phyloP scores from a whole-genome alignment of 257 asterid genomes.

The Capsicum pubescens region DNA sequence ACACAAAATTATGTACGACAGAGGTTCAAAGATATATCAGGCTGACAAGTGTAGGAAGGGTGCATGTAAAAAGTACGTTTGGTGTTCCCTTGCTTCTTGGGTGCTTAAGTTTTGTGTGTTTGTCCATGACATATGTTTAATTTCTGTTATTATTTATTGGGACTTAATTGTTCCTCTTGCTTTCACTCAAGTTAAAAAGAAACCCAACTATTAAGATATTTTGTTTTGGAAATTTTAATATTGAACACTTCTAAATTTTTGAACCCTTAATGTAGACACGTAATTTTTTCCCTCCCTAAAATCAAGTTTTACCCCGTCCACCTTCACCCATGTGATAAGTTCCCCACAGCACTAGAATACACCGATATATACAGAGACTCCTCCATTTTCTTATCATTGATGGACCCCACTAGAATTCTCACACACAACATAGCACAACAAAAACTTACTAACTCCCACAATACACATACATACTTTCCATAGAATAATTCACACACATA shows the following conservation, averaged over 20 bases:
- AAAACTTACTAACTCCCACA: too few relatives aligned
- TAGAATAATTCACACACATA: too few relatives aligned
- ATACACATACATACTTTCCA: too few relatives aligned
- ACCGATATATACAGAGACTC: too few relatives aligned
- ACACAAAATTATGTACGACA: constrained; percentile 79
- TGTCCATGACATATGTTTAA: background rate
- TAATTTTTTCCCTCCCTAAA: too few relatives aligned
- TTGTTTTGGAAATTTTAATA: background rate
- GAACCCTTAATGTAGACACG: too few relatives aligned
- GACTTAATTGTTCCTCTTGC: background rate
- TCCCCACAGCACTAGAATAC: too few relatives aligned
- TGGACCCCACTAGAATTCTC: too few relatives aligned
- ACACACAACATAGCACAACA: too few relatives aligned
- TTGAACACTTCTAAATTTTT: background rate
- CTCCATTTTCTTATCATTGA: too few relatives aligned
- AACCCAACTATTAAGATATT: background rate
- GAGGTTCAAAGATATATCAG: constrained; percentile 81
- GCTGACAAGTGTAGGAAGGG: constrained; percentile 92
- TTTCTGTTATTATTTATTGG: background rate
- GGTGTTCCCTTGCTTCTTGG: background rate
- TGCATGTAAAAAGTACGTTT: constrained; percentile 84
- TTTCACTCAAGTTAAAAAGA: background rate
- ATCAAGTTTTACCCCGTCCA: too few relatives aligned
- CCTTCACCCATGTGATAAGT: too few relatives aligned
- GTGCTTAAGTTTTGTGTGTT: background rate